Evolutionary conservation across 257 asterid species (phyloP).

Genomic region (Salvia splendens): DNA sequence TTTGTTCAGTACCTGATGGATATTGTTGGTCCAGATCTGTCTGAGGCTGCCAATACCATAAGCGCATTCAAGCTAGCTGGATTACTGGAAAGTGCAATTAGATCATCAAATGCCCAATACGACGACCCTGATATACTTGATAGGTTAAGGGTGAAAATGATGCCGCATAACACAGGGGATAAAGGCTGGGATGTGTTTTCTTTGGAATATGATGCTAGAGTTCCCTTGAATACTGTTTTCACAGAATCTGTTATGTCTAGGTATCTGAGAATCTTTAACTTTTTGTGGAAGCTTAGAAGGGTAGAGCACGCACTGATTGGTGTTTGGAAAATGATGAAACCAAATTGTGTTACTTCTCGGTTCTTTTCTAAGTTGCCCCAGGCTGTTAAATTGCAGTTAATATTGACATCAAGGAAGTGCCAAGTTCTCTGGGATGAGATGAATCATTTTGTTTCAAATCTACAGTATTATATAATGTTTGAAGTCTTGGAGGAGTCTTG

Average conservation of each 20-base stretch:
- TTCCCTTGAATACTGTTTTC: constrained; percentile 84
- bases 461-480: constrained; percentile 97
- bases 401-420: constrained; percentile 86
- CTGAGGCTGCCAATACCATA: constrained; percentile 94
- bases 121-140: constrained; percentile 91
- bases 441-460: constrained; percentile 94
- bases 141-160: constrained; percentile 90
- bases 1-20: constrained; percentile 98
- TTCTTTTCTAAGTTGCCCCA: constrained; percentile 70
- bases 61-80: constrained; percentile 97
- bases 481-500: constrained; percentile 96
- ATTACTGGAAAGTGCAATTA: constrained; percentile 78
- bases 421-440: constrained; percentile 99
- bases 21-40: constrained; percentile 87
- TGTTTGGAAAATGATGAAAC: constrained; percentile 97
- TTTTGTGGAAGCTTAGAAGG: constrained; percentile 95
- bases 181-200: constrained; percentile 99
- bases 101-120: constrained; percentile 95
- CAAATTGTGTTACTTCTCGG: constrained; percentile 87
- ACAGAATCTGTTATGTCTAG: constrained; percentile 92
- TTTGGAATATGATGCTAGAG: constrained; percentile 88
- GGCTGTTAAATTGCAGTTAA: constrained; percentile 74
- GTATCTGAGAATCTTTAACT: constrained; percentile 84
- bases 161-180: constrained; percentile 94
- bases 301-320: constrained; percentile 93